Evolutionary conservation across 2,329 filamentous ascomycete genomes (phyloP).

Genomic region (Pleoardoris graminearum): DNA sequence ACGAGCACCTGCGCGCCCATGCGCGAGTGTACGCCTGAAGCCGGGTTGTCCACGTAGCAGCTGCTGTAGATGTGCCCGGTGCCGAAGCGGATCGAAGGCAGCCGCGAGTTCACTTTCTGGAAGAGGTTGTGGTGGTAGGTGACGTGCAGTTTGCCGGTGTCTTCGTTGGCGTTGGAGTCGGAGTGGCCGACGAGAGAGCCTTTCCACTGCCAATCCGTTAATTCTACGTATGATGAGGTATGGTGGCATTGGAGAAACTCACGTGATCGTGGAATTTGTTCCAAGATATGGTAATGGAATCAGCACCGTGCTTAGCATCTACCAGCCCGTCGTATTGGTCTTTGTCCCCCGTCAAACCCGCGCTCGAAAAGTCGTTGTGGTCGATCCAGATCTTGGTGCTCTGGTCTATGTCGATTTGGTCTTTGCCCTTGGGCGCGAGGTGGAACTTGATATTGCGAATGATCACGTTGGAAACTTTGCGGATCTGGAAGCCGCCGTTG

Average conservation of each 20-base stretch:
- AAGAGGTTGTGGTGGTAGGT: slow-evolving; percentile 71
- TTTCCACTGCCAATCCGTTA: no score
- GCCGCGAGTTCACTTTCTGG: slow-evolving; percentile 65
- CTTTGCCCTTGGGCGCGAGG: slow-evolving; percentile 60
- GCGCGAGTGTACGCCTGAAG: slow-evolving; percentile 49
- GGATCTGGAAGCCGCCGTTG: slow-evolving; percentile 58
- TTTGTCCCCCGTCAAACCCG: slow-evolving; percentile 44
- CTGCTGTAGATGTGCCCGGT: slow-evolving; percentile 65
- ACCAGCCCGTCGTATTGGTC: slow-evolving; percentile 48
- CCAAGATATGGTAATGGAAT: slow-evolving; percentile 61
- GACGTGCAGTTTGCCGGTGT: slow-evolving; percentile 64
- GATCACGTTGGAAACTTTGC: slow-evolving; percentile 61
- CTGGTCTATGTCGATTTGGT: slow-evolving; percentile 62
- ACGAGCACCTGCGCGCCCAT: slow-evolving; percentile 51
- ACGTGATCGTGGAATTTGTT: slow-evolving; percentile 60
- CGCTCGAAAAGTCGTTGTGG: slow-evolving; percentile 66
- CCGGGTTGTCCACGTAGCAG: slow-evolving; percentile 44
- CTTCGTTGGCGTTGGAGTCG: slow-evolving; percentile 57
- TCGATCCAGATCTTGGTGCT: slow-evolving; percentile 65
- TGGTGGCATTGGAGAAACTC: slow-evolving; percentile 17
- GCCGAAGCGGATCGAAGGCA: slow-evolving; percentile 67
- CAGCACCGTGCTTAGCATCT: slow-evolving; percentile 65
- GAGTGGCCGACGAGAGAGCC: slow-evolving; percentile 64
- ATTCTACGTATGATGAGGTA: no score
- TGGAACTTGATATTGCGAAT: slow-evolving; percentile 65